Evolutionary conservation across 306 rosid genomes (phyloP).

Genomic region (Argentina anserina): DNA sequence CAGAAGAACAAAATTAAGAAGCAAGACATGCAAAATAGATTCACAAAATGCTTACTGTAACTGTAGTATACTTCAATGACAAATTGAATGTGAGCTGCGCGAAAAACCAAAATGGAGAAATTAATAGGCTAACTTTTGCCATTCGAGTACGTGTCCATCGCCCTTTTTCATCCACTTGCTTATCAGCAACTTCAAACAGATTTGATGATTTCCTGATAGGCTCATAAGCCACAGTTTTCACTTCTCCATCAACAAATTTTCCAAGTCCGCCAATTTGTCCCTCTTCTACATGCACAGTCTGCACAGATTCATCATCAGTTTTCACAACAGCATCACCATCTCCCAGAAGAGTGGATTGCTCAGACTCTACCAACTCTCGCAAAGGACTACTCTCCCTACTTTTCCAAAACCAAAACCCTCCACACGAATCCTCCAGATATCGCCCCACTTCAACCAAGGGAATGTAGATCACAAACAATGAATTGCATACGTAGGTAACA

Average conservation of each 20-base stretch:
- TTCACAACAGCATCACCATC: conserved; percentile 25
- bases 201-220: conserved; percentile 20
- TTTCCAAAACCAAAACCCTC: conserved; percentile 58
- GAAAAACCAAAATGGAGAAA: conserved; percentile 88
- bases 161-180: conserved; percentile 65
- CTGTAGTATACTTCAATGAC: conserved; percentile 91
- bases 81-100: conserved; percentile 91
- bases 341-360: conserved; percentile 61
- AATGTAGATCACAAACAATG: conserved; percentile 78
- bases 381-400: conserved; percentile 25
- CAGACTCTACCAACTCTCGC: conserved; percentile 48
- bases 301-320: conserved; percentile 27
- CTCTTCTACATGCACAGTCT: conserved; percentile 37
- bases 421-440: conserved; percentile 60
- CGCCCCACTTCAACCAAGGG: conserved; percentile 80
- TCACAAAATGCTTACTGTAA: conserved; percentile 53
- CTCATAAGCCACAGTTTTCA: conserved; percentile 1
- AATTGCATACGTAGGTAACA: conserved; percentile 87
- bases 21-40: conserved; percentile 8
- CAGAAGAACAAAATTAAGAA: conserved; percentile 9
- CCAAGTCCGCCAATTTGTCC: conserved; percentile 23
- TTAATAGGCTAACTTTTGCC: conserved; percentile 85
- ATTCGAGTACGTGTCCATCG: conserved; percentile 82
- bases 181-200: conserved; percentile 23
- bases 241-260: conserved; percentile 20